These are phyloP conservation scores for Phlyctochytrium planicorne DNA, from an alignment of 192 early-diverging fungal genomes.

Conservation along the genomic window DNA sequence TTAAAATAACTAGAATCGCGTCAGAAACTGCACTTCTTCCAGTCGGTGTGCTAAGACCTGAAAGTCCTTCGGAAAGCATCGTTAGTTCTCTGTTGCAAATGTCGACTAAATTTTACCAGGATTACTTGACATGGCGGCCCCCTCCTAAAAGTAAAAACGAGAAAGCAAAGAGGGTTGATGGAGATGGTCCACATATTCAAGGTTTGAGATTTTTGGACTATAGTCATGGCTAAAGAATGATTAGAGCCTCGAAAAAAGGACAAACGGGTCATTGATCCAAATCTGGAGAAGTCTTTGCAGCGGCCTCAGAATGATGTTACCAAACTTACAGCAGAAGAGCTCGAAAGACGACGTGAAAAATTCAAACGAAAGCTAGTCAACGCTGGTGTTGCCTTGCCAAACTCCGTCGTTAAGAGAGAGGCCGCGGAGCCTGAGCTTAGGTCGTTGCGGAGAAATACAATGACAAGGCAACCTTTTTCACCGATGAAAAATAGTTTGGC, in stretches of 20 bases:
- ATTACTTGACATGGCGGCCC: no score
- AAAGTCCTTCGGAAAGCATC: not conserved
- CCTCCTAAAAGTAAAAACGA: no score
- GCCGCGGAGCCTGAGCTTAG: not conserved
- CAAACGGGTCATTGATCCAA: not conserved
- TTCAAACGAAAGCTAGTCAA: slow-evolving; percentile 12
- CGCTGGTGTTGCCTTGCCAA: slow-evolving; percentile 19
- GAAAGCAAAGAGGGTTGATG: no score
- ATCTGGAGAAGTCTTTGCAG: not conserved
- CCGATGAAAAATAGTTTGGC: not conserved
- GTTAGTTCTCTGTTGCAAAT: not conserved
- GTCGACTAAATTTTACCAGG: not conserved
- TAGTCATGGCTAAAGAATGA: no score
- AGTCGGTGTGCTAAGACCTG: not conserved
- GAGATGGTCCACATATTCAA: not conserved
- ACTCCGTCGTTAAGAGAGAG: slow-evolving; percentile 10
- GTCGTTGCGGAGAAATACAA: not conserved
- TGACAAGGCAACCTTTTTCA: not conserved
- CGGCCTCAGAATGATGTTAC: not conserved
- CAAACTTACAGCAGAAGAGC: slow-evolving; percentile 6
- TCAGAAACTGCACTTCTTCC: not conserved
- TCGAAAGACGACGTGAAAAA: not conserved
- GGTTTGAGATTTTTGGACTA: no score
- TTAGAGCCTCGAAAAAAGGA: not conserved
- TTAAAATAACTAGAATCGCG: not conserved